Percentiles rank a stretch among this genome's conserved stretches.
phyloP scores from a whole-genome alignment of 805 yeast genomes.

The Ogataea ganodermae region DNA sequence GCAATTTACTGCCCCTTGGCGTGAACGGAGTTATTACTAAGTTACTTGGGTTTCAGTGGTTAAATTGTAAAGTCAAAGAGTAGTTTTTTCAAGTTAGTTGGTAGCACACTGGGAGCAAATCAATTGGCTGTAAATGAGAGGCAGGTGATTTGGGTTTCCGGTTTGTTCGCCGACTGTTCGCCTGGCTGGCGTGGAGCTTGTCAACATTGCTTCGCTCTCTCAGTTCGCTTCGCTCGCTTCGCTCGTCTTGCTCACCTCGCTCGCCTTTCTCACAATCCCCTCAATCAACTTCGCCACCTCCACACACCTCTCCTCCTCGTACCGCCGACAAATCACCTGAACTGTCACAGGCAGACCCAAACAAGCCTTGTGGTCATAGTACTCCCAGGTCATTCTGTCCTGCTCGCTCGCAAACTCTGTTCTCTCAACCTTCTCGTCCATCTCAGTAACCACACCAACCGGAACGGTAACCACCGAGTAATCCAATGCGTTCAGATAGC shows the following conservation, averaged over 20 bases:
- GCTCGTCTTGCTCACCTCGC: neutral
- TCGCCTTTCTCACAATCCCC: neutral
- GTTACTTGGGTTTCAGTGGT: too few species aligned
- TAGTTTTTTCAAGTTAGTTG: too few species aligned
- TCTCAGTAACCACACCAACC: slow-evolving; percentile 40
- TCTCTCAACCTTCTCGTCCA: slow-evolving; percentile 37
- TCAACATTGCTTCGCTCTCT: too few species aligned
- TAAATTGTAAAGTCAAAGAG: too few species aligned
- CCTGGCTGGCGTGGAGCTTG: too few species aligned
- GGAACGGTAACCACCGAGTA: slow-evolving; percentile 50
- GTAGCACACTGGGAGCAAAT: too few species aligned
- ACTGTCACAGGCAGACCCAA: slow-evolving; percentile 57
- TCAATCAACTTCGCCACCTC: slow-evolving; percentile 32
- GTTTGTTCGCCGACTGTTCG: too few species aligned
- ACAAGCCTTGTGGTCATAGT: slow-evolving; percentile 48
- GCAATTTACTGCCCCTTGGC: too few species aligned
- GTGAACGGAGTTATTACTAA: too few species aligned
- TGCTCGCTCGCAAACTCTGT: slow-evolving; percentile 30
- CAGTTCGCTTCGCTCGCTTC: neutral
- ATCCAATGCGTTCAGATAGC: slow-evolving; percentile 55
- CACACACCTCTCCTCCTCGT: slow-evolving; percentile 59
- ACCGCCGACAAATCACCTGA: slow-evolving; percentile 55
- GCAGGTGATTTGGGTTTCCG: too few species aligned
- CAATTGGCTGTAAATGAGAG: too few species aligned
- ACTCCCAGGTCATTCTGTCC: slow-evolving; percentile 39